Evolutionary conservation across 179 eudicot genomes (phyloP).

Genomic region (Dionaea muscipula): DNA sequence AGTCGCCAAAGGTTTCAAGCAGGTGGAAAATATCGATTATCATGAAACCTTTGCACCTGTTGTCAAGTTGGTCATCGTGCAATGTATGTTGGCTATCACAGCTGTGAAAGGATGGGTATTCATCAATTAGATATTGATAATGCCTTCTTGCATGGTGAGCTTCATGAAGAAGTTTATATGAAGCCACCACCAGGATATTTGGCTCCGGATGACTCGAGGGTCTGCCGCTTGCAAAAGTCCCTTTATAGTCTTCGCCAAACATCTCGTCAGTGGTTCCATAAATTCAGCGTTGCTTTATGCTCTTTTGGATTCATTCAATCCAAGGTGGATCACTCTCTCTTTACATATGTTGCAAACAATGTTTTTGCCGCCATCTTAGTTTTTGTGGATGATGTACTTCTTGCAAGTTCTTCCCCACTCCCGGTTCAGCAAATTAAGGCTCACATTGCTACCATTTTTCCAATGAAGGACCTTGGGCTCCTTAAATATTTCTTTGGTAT

Average conservation of each 20-base stretch:
- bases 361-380: not conserved
- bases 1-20: conserved; percentile 6
- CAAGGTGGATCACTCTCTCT: not conserved
- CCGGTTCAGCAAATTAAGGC: not conserved
- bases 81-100: not conserved
- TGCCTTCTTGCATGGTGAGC: conserved; percentile 11
- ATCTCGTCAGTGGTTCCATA: not conserved
- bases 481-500: conserved; percentile 3
- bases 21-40: conserved; percentile 3
- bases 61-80: not conserved
- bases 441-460: not conserved
- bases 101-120: not conserved
- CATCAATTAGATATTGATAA: conserved; percentile 5
- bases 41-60: conserved; percentile 11
- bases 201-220: not conserved
- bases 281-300: not conserved
- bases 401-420: not conserved
- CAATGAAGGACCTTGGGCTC: not conserved
- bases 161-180: conserved; percentile 7
- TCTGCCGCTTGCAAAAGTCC: too few relatives aligned
- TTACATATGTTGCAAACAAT: not conserved
- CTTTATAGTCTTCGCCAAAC: not conserved
- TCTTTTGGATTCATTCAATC: not conserved
- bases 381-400: not conserved
- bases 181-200: not conserved